Evolutionary conservation across 176 grass and related monocot genomes (phyloP), one percentile per base, ranked within the genome.

Genomic region (Calamus simplicifolius): DNA sequence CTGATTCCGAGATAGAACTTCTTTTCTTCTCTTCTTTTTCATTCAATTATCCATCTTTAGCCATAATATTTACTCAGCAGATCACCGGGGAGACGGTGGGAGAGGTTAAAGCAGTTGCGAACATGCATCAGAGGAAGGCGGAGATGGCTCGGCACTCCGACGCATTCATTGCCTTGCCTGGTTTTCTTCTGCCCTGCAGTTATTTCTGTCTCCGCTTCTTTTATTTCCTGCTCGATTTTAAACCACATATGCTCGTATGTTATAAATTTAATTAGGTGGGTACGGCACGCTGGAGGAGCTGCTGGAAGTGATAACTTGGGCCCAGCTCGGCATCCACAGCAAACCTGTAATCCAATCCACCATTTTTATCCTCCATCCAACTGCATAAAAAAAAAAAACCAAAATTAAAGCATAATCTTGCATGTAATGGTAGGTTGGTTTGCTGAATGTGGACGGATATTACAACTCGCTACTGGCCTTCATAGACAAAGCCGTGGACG

Each of bases 101-200:
- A 12, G 93, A 98, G 84, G 84, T 98, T 53, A 73, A 70, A 26
- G 78, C 78, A 5, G 93, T 98, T 67, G 56, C 66, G 4, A 80
- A 84, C 48, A 98, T 98, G 93, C 93, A 98, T 63, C 81, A 98
- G 70, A 81, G 93, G 18, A 98, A 98, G 84, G 93, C 93, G 31
- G 93, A 92, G 59, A 98, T 98, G 93, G 87, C 84, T 54, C 79
- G 84, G 49, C 72, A 61, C 51, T 85, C 87, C 3, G 87, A 98
- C 68, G 93, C 93, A 66, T 98, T 98, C 93, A 88, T 98, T 64
- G 93, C 93, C 16, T 72, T 98, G 0, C 93, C 93, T 1, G 88
- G 86, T 85, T 31, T 54, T 18, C 23, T 26, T 21, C 18, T 56
- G 6, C 5, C 23, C 18, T 12, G 27, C 50, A 3, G 35, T 43